Conservation (phyloP, 202 grass and related monocot species). For the Bolboschoenoplectus hybrid region DNA sequence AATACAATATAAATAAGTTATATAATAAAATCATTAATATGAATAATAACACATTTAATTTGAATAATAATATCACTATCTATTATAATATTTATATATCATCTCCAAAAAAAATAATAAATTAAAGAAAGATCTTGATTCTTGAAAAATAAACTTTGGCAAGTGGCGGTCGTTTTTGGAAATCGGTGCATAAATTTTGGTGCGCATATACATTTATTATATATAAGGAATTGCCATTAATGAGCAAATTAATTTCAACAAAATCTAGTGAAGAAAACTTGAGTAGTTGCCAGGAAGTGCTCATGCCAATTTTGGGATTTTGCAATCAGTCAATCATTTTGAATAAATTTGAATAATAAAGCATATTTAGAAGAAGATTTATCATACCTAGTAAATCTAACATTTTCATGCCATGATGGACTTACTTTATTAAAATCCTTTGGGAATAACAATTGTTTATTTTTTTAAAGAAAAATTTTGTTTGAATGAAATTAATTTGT, state of each 20-base stretch:
- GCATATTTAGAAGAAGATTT: background rate
- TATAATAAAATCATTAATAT: too few relatives aligned
- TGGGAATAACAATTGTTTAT: background rate
- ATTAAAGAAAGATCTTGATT: background rate
- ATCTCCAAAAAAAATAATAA: background rate
- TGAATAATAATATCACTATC: background rate
- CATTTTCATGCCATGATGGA: background rate
- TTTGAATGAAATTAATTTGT: background rate
- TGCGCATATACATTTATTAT: background rate
- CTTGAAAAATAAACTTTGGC: background rate
- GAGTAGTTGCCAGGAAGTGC: slow-evolving; percentile 19
- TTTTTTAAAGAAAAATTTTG: background rate
- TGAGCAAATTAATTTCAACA: background rate
- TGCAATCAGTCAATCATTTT: slow-evolving; percentile 1
- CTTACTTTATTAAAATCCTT: background rate
- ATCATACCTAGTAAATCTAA: background rate
- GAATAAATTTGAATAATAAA: background rate
- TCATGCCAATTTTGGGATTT: background rate
- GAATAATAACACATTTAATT: too few relatives aligned
- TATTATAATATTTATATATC: too few relatives aligned
- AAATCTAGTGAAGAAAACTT: background rate
- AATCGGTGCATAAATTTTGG: background rate
- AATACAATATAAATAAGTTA: too few relatives aligned
- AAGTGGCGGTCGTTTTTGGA: background rate
- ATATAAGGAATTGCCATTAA: background rate